Evolutionary conservation across 2,329 filamentous ascomycete species (phyloP).

Genomic region (Harringtonia aguacate): DNA sequence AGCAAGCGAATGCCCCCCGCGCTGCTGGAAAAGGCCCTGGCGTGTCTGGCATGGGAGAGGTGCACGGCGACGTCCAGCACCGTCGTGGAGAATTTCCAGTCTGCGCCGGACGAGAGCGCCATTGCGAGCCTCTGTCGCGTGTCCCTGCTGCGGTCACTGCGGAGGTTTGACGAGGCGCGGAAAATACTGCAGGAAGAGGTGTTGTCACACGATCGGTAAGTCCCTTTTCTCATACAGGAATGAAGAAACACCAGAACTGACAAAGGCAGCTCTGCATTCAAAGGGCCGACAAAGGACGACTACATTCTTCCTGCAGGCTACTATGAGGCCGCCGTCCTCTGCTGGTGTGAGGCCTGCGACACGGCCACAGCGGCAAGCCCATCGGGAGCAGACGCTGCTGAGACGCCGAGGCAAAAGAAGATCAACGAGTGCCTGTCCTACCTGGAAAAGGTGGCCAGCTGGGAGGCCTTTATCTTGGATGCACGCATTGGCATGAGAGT

Average conservation of each 20-base stretch:
- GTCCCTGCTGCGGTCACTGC: slow-evolving; percentile 53
- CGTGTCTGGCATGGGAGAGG: slow-evolving; percentile 54
- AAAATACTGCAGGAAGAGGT: slow-evolving; percentile 53
- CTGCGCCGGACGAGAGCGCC: slow-evolving; percentile 48
- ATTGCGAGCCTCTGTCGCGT: slow-evolving; percentile 57
- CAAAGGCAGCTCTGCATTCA: slow-evolving; percentile 36
- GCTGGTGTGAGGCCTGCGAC: slow-evolving; percentile 59
- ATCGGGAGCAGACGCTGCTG: slow-evolving; percentile 13
- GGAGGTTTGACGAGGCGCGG: slow-evolving; percentile 54
- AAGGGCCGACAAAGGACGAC: slow-evolving; percentile 53
- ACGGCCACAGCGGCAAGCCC: slow-evolving; percentile 21
- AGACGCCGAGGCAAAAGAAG: slow-evolving; percentile 32
- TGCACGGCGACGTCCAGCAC: slow-evolving; percentile 39
- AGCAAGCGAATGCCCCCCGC: slow-evolving; percentile 63
- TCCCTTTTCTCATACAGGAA: no score
- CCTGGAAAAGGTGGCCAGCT: slow-evolving; percentile 56
- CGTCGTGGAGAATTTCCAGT: slow-evolving; percentile 32
- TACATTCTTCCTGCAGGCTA: slow-evolving; percentile 64
- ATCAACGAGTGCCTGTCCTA: slow-evolving; percentile 51
- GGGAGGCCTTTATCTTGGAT: slow-evolving; percentile 65
- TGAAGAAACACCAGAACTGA: slow-evolving; percentile 3
- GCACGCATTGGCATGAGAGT: slow-evolving; percentile 64
- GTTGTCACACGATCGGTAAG: slow-evolving; percentile 50
- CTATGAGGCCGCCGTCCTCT: slow-evolving; percentile 76
- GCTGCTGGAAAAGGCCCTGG: slow-evolving; percentile 54